Evolutionary conservation across 805 yeast species (phyloP).

Genomic region (Candida mattraensis): DNA sequence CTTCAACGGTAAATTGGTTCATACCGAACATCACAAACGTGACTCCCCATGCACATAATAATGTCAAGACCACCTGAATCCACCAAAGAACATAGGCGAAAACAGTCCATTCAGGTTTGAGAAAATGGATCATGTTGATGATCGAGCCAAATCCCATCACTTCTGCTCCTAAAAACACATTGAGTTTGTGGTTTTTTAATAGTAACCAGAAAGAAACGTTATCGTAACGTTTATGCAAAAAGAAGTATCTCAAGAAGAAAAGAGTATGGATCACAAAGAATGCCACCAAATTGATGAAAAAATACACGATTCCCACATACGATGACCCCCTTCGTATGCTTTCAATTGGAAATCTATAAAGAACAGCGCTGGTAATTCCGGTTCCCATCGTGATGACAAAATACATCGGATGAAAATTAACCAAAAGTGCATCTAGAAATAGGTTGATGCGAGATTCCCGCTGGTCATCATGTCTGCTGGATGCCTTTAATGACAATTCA

Average conservation of each 20-base stretch:
- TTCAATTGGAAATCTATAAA: conserved; percentile 65
- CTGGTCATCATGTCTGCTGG: neutral
- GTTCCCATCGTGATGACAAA: conserved; percentile 84
- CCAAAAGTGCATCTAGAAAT: conserved; percentile 17
- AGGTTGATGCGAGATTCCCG: conserved; percentile 1
- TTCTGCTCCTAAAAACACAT: conserved; percentile 72
- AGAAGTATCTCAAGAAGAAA: conserved; percentile 40
- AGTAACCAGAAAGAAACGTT: conserved; percentile 25
- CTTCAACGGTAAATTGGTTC: conserved; percentile 33
- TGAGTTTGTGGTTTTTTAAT: conserved; percentile 43
- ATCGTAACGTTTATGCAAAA: conserved; percentile 32
- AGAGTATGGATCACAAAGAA: conserved; percentile 44
- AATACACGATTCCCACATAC: conserved; percentile 58
- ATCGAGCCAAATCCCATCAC: conserved; percentile 79
- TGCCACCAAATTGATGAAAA: conserved; percentile 54
- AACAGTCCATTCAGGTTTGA: conserved; percentile 44
- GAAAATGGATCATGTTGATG: conserved; percentile 50
- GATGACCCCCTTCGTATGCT: conserved; percentile 34
- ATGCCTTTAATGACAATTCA: too few relatives aligned
- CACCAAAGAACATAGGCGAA: conserved; percentile 71
- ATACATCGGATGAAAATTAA: conserved; percentile 52
- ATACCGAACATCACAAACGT: conserved; percentile 48
- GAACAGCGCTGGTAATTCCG: conserved; percentile 65
- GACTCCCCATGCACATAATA: conserved; percentile 61
- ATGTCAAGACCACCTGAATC: conserved; percentile 55